A percentile compares a stretch with the other conserved stretches of the same genome.
phyloP scores from a whole-genome alignment of 2,329 filamentous ascomycete species.

The Zelopaecilomyces penicillatus region DNA sequence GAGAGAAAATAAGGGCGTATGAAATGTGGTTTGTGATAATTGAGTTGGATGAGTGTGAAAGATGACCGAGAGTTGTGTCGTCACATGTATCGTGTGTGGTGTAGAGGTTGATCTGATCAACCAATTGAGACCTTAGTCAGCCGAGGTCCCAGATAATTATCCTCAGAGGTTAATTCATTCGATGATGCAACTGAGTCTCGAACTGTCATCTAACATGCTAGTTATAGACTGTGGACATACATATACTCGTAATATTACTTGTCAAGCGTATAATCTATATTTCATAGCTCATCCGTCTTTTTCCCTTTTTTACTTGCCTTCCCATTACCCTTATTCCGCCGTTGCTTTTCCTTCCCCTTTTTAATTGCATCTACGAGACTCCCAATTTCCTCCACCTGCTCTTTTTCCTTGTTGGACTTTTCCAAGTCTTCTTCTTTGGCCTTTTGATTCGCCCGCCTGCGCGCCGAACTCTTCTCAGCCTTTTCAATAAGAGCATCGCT shows the following conservation, averaged over 20 bases:
- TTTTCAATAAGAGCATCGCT: slow-evolving; percentile 78
- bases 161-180: too few species aligned
- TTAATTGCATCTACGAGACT: slow-evolving; percentile 8
- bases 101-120: not conserved
- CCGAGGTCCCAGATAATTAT: slow-evolving; percentile 3
- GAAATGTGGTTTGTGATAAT: too few species aligned
- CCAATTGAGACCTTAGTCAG: slow-evolving; percentile 7
- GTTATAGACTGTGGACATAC: too few species aligned
- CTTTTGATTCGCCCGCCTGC: slow-evolving; percentile 36
- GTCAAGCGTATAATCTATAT: too few species aligned
- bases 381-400: slow-evolving; percentile 19
- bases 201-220: too few species aligned
- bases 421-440: slow-evolving; percentile 27
- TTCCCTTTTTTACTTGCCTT: slow-evolving; percentile 7
- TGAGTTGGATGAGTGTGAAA: not conserved
- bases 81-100: not conserved
- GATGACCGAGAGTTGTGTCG: not conserved
- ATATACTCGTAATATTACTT: too few species aligned
- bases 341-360: slow-evolving; percentile 9
- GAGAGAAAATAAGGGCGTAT: not conserved
- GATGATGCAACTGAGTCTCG: too few species aligned
- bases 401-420: slow-evolving; percentile 33
- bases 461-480: slow-evolving; percentile 70
- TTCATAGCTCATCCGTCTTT: not conserved
- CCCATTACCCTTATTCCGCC: slow-evolving; percentile 2